Base-by-base conservation (phyloP, 2,329 filamentous ascomycete species). In the Cladosporium sp. region DNA sequence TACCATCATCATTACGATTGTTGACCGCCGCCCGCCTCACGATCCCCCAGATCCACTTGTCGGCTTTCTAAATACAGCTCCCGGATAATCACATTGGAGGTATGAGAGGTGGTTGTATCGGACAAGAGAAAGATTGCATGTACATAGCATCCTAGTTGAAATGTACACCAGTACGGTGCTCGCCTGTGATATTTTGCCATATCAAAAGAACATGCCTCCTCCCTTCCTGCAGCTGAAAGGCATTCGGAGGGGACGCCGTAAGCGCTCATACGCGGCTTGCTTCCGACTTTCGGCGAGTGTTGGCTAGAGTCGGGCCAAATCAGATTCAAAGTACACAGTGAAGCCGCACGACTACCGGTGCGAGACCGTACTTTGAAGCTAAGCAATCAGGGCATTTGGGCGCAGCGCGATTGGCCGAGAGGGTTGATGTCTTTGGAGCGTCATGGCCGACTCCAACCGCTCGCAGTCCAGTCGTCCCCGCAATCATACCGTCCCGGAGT, bases 1-100 rank as follows among this genome's bases (percentile, higher is more conserved):
- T 18, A 55, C 55, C 58, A 60, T 60, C 58, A 60, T 60, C 41
- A 60, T 60, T 60, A 60, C 58, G 58, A 41, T 60, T 51, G 57
- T 30, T 32, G 32, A 32, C 26, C 28, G 15, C 10, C 51, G 15
- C 24, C 49, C 24, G 49, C 21, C 51, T 55, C n/a, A 34, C 30
- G 52, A 55, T 55, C 52, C 57, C 57, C 57, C 57, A 30, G 57
- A 59, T 24, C 57, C 7, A 55, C 52, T 32, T n/a, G 51, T 28
- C 41, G 58, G 58, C 58, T 60, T 60, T 60, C 58, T 41, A 47
- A 28, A 30, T 34, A 34, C 32, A 55, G 52, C 15, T 55, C 4
- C 55, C 34, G 32, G 55, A n/a, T 41, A 58, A 58, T 58, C 32
- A 58, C 55, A 11, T 32, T 47, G 7, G n/a, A n/a, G 6, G 41